A percentile compares a stretch with the other conserved stretches of the same genome.
Conservation (phyloP, 2,329 filamentous ascomycete species). For the Arthrobotrys megalospora region DNA sequence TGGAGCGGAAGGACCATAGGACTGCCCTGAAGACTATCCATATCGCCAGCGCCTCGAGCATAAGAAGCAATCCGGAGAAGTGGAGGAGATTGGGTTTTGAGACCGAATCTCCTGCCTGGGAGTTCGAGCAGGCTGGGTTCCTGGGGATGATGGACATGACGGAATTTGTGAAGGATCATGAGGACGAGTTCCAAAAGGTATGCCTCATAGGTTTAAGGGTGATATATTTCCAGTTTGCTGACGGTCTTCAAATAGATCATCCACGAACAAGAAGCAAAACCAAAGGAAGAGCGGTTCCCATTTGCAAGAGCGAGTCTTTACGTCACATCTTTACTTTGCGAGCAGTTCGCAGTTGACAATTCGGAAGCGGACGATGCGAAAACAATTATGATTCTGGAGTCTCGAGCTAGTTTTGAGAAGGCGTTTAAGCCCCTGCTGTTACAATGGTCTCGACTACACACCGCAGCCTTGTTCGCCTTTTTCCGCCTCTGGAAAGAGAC, state of each 20-base stretch:
- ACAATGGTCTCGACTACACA: constrained; percentile 93
- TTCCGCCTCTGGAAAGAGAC: constrained; percentile 94
- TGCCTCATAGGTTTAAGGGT: constrained; percentile 52
- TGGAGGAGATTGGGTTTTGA: constrained; percentile 95
- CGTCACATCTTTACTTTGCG: constrained; percentile 89
- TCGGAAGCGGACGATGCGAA: constrained; percentile 83
- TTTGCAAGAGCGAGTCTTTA: constrained; percentile 88
- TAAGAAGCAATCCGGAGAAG: constrained; percentile 86
- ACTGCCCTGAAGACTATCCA: constrained; percentile 88
- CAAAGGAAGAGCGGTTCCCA: constrained; percentile 82
- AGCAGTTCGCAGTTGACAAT: constrained; percentile 94
- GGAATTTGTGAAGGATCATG: constrained; percentile 91
- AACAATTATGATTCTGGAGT: constrained; percentile 81
- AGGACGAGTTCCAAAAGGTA: constrained; percentile 92
- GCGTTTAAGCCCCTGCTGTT: constrained; percentile 88
- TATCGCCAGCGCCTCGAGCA: constrained; percentile 82
- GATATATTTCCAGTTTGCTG: background rate
- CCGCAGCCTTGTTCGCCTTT: constrained; percentile 86
- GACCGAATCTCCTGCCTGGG: constrained; percentile 85
- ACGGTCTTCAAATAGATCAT: constrained; percentile 67
- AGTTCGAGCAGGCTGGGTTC: constrained; percentile 89
- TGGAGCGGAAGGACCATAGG: constrained; percentile 89
- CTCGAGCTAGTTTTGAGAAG: constrained; percentile 83
- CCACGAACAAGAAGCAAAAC: constrained; percentile 85
- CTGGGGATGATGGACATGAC: constrained; percentile 97